Conservation (phyloP, 495 filamentous ascomycete genomes). For the Lophiostoma macrostomum region DNA sequence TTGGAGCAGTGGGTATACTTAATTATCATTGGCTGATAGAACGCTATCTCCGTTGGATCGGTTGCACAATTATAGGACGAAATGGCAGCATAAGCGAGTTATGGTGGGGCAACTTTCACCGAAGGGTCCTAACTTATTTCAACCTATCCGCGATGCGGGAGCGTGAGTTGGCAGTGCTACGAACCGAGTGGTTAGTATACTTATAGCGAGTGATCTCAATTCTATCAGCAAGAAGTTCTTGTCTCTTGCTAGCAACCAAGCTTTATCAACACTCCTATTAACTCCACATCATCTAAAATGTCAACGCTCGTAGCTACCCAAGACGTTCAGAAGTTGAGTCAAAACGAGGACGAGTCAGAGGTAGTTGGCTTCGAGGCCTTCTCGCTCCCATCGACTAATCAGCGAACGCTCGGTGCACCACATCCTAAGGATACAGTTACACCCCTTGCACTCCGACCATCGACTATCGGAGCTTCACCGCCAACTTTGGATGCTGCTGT, state of each 20-base stretch:
- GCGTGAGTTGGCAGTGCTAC: too few relatives aligned
- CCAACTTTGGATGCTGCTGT: slow-evolving; percentile 37
- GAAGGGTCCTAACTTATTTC: too few relatives aligned
- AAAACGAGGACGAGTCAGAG: slow-evolving; percentile 10
- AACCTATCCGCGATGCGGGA: too few relatives aligned
- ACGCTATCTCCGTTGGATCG: background rate
- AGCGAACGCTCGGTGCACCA: slow-evolving; percentile 43
- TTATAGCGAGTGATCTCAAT: too few relatives aligned
- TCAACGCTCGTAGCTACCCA: background rate
- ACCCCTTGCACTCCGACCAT: slow-evolving; percentile 46
- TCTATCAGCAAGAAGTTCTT: too few relatives aligned
- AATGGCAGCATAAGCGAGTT: slow-evolving; percentile 8
- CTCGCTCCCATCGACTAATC: slow-evolving; percentile 42
- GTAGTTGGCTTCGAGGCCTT: slow-evolving; percentile 35
- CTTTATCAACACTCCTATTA: too few relatives aligned
- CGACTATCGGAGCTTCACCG: slow-evolving; percentile 15
- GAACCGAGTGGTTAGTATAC: too few relatives aligned
- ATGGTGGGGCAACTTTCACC: too few relatives aligned
- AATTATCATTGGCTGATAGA: too few relatives aligned
- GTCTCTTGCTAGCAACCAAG: too few relatives aligned
- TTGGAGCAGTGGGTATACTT: too few relatives aligned
- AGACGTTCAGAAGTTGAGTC: slow-evolving; percentile 1
- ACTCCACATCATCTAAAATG: too few relatives aligned
- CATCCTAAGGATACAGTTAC: slow-evolving; percentile 44
- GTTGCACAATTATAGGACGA: slow-evolving; percentile 21